A percentile compares a stretch with the other conserved stretches of the same genome.
phyloP scores from a whole-genome alignment of 1,284 basidiomycete genomes.

The Tilletia walkeri region DNA sequence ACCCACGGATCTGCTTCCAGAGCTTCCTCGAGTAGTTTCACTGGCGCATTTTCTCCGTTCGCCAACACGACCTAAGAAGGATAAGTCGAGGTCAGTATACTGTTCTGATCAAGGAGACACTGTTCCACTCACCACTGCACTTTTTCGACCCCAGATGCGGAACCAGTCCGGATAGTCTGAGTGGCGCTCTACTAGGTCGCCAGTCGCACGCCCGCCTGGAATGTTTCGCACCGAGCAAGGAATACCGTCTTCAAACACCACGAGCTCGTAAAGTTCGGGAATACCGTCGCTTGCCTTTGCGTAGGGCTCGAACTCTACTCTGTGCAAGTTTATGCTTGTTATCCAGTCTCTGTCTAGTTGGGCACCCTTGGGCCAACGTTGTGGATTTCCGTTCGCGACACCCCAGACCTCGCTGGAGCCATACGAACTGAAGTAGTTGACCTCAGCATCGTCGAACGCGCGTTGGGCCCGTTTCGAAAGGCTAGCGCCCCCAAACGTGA shows the following conservation, averaged over 20 bases:
- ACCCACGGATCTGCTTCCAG: neutral
- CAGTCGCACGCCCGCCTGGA: neutral
- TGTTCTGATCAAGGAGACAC: too few species aligned
- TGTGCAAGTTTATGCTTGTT: too few species aligned
- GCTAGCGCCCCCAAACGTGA: neutral
- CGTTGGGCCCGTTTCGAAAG: neutral
- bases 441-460: neutral
- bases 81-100: too few species aligned
- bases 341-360: slow-evolving; percentile 1
- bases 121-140: neutral
- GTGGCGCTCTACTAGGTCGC: neutral
- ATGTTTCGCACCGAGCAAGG: neutral
- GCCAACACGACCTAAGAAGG: neutral
- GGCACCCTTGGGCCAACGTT: neutral
- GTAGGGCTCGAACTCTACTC: neutral
- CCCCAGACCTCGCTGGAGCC: neutral
- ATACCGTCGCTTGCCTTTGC: neutral
- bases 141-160: slow-evolving; percentile 8
- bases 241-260: neutral
- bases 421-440: neutral
- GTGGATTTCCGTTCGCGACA: neutral
- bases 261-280: neutral
- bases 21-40: neutral
- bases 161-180: slow-evolving; percentile 11
- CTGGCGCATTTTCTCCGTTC: slow-evolving; percentile 11